These are phyloP conservation scores for Aspergillus sp. DNA, from an alignment of 2,329 filamentous ascomycete species.

Conservation along the genomic window DNA sequence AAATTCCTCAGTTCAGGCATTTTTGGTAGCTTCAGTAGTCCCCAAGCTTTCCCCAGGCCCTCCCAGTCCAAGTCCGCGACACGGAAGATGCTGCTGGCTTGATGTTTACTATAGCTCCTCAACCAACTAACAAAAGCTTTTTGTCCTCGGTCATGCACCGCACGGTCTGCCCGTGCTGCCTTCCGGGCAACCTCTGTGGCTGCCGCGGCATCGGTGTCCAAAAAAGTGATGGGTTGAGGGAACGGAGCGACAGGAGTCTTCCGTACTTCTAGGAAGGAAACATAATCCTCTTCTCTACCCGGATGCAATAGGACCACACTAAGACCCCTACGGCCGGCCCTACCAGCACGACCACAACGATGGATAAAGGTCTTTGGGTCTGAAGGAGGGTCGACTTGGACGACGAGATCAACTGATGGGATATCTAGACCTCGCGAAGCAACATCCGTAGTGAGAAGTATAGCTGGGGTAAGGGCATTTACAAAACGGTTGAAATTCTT, in stretches of 20 bases:
- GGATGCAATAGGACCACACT: constrained; percentile 83
- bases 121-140: constrained; percentile 93
- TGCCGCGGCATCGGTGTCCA: constrained; percentile 59
- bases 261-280: constrained; percentile 80
- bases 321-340: constrained; percentile 69
- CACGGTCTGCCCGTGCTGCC: constrained; percentile 57
- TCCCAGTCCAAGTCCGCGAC: constrained; percentile 80
- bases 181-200: constrained; percentile 63
- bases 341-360: constrained; percentile 62
- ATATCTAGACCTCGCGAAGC: constrained; percentile 90
- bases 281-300: constrained; percentile 84
- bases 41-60: constrained; percentile 79
- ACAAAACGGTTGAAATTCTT: constrained; percentile 84
- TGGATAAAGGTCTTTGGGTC: constrained; percentile 83
- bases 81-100: constrained; percentile 88
- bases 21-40: constrained; percentile 78
- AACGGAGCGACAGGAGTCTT: constrained; percentile 78
- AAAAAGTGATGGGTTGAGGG: constrained; percentile 57
- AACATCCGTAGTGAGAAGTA: constrained; percentile 90
- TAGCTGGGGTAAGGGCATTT: constrained; percentile 69
- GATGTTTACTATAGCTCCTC: constrained; percentile 85
- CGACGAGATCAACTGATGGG: constrained; percentile 83
- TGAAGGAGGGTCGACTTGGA: constrained; percentile 81
- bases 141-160: constrained; percentile 82
- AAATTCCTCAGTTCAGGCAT: constrained; percentile 88